Conservation (phyloP, 164 flowering plant genomes). For the Macadamia integrifolia region DNA sequence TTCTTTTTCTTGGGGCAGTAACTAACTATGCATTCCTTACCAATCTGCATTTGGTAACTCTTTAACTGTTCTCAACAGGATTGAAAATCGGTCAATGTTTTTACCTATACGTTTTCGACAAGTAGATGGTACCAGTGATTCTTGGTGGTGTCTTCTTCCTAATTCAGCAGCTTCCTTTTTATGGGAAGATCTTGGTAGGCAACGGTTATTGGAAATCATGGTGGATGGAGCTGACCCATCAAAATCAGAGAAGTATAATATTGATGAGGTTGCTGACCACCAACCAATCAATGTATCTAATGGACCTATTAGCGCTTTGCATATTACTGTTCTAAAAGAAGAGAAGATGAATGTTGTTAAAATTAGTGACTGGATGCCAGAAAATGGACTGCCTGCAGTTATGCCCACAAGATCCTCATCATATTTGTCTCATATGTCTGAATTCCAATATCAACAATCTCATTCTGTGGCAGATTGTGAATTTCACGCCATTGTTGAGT, state of each 20-base stretch:
- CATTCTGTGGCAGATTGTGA: conserved; percentile 44
- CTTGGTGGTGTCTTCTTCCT: conserved; percentile 77
- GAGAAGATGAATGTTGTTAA: conserved; percentile 70
- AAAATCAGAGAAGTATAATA: conserved; percentile 57
- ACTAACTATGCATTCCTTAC: not conserved
- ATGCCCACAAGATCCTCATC: conserved; percentile 23
- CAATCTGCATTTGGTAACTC: no score
- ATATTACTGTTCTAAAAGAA: conserved; percentile 67
- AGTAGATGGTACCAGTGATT: conserved; percentile 67
- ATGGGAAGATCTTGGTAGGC: conserved; percentile 98
- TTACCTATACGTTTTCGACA: conserved; percentile 83
- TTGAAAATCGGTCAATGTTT: conserved; percentile 84
- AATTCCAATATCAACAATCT: conserved; percentile 29
- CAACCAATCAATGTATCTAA: conserved; percentile 46
- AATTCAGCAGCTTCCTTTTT: conserved; percentile 76
- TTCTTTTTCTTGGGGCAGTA: no score
- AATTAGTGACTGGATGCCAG: conserved; percentile 92
- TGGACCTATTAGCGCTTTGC: conserved; percentile 57
- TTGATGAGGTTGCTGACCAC: conserved; percentile 81
- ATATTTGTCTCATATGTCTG: conserved; percentile 27
- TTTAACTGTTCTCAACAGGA: conserved; percentile 41
- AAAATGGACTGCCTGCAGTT: conserved; percentile 33
- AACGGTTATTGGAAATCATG: conserved; percentile 60
- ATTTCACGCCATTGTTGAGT: conserved; percentile 71
- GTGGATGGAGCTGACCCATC: conserved; percentile 62